Evolutionary conservation across 2,329 filamentous ascomycete species (phyloP).

Genomic region (Colletotrichum euphorbiae): DNA sequence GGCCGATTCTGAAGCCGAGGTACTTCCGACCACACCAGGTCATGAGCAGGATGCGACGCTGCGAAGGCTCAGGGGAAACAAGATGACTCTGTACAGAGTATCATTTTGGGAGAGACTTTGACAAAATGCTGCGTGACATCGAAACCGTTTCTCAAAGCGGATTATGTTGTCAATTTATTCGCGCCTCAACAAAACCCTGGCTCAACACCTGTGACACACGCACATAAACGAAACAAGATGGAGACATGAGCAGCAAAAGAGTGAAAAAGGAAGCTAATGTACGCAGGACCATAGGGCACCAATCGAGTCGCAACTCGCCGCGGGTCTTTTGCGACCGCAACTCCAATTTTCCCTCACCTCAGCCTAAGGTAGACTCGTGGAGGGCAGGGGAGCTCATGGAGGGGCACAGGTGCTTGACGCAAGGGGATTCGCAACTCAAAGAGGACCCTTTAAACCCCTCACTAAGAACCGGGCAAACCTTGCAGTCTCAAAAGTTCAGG

Average conservation of each 20-base stretch:
- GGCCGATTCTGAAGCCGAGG: background rate
- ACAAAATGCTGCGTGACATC: too few relatives aligned
- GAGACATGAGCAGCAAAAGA: background rate
- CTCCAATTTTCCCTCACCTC: constrained; percentile 9
- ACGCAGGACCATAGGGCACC: constrained; percentile 1
- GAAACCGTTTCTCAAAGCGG: background rate
- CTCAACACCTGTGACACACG: background rate
- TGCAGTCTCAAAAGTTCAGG: too few relatives aligned
- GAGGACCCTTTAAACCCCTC: background rate
- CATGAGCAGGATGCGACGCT: background rate
- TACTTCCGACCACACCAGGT: background rate
- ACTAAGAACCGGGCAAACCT: too few relatives aligned
- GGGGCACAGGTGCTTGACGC: background rate
- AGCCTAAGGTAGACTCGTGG: background rate
- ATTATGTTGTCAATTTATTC: background rate
- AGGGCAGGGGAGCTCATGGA: background rate
- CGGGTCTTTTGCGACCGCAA: constrained; percentile 6
- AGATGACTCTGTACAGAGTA: too few relatives aligned
- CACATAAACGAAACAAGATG: background rate
- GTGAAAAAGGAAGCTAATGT: background rate
- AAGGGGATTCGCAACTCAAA: background rate
- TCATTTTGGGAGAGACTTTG: too few relatives aligned
- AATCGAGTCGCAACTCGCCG: constrained; percentile 6
- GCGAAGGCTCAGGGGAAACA: too few relatives aligned
- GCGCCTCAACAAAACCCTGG: constrained; percentile 5